Evolutionary conservation across 176 grass and related monocot genomes (phyloP).

Genomic region (Lolium rigidum): DNA sequence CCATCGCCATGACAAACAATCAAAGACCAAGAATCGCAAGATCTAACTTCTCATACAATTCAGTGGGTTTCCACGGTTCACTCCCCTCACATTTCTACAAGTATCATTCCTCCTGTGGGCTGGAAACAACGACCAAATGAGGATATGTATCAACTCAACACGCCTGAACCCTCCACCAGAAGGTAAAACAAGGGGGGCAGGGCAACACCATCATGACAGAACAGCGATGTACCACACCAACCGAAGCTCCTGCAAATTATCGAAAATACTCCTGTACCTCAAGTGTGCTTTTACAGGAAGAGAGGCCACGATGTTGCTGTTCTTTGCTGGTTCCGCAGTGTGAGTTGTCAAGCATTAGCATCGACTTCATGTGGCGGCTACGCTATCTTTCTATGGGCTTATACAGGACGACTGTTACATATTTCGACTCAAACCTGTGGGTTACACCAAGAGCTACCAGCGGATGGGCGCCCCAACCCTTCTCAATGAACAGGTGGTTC

Average conservation of each 20-base stretch:
- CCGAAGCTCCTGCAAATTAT: slow-evolving; percentile 43
- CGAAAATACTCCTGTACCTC: slow-evolving; percentile 53
- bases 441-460: slow-evolving; percentile 90
- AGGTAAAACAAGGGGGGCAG: slow-evolving; percentile 32
- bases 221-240: slow-evolving; percentile 41
- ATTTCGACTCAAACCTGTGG: slow-evolving; percentile 95
- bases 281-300: slow-evolving; percentile 49
- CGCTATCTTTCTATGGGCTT: slow-evolving; percentile 78
- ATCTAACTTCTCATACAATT: slow-evolving; percentile 39
- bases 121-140: not conserved
- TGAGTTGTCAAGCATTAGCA: slow-evolving; percentile 61
- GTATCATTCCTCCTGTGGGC: slow-evolving; percentile 6
- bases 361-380: slow-evolving; percentile 34
- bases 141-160: slow-evolving; percentile 20
- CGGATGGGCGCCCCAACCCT: slow-evolving; percentile 70
- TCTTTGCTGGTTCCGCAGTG: slow-evolving; percentile 41
- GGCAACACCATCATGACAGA: slow-evolving; percentile 33
- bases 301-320: slow-evolving; percentile 30
- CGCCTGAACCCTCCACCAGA: not conserved
- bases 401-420: slow-evolving; percentile 90
- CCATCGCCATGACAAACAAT: slow-evolving; percentile 29
- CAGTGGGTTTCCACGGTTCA: slow-evolving; percentile 46
- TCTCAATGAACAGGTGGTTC: slow-evolving; percentile 98
- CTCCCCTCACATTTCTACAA: slow-evolving; percentile 44
- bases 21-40: slow-evolving; percentile 37